These are phyloP conservation scores for Paramarasmius palmivorus DNA, from an alignment of 1,284 basidiomycete species.

Conservation along the genomic window DNA sequence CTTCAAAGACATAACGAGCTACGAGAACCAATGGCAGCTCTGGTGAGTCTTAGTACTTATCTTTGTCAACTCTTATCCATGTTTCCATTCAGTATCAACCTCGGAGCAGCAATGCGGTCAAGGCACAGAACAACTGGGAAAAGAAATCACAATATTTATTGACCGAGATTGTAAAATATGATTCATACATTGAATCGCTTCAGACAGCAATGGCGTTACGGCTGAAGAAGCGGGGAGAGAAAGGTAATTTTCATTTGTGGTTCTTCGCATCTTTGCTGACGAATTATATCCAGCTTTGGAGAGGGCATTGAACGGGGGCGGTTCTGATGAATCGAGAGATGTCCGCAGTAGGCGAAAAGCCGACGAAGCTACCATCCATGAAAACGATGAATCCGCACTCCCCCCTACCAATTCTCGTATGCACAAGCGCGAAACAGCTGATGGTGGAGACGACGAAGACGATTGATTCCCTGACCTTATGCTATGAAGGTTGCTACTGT, in stretches of 20 bases:
- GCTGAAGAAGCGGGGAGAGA: slow-evolving; percentile 84
- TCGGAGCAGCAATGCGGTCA: slow-evolving; percentile 71
- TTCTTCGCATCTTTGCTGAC: slow-evolving; percentile 12
- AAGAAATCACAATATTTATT: slow-evolving; percentile 87
- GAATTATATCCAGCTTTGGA: slow-evolving; percentile 57
- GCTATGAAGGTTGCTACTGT: slow-evolving; percentile 1
- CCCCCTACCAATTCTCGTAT: slow-evolving; percentile 28
- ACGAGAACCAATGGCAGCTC: slow-evolving; percentile 77
- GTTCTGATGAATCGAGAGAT: slow-evolving; percentile 31
- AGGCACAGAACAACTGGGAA: slow-evolving; percentile 90
- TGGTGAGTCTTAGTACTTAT: slow-evolving; percentile 53
- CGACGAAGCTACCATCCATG: slow-evolving; percentile 45
- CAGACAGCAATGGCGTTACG: slow-evolving; percentile 79
- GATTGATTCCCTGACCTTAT: slow-evolving; percentile 2
- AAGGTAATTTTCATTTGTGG: slow-evolving; percentile 37
- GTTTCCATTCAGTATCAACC: slow-evolving; percentile 65
- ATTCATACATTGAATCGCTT: slow-evolving; percentile 91
- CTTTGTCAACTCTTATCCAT: slow-evolving; percentile 10
- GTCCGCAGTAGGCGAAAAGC: slow-evolving; percentile 46
- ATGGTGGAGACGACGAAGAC: slow-evolving; percentile 11
- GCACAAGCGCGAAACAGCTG: slow-evolving; percentile 17
- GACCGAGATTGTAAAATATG: slow-evolving; percentile 93
- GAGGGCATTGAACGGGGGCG: slow-evolving; percentile 58
- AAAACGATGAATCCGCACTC: slow-evolving; percentile 50
- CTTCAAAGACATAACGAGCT: slow-evolving; percentile 83